phyloP scores from a whole-genome alignment of 768 basidiomycete species.

The Mycena albidolilacea region DNA sequence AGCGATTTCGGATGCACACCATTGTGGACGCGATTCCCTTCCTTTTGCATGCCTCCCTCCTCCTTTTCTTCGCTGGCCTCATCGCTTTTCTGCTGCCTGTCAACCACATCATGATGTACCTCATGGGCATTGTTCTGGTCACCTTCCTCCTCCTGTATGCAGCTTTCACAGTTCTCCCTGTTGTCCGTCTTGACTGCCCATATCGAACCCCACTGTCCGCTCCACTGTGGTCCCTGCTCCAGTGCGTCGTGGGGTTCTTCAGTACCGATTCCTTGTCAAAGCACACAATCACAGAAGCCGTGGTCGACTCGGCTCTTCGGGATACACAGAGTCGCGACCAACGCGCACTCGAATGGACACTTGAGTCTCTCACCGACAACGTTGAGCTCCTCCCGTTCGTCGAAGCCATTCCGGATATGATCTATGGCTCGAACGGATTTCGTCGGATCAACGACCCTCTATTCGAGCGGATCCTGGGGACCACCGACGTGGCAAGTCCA shows the following conservation, averaged over 20 bases:
- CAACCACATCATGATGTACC: background rate
- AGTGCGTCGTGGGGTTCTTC: no score
- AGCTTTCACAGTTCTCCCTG: background rate
- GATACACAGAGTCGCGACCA: background rate
- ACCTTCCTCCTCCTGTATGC: background rate
- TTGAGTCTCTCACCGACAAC: background rate
- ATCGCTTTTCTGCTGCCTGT: background rate
- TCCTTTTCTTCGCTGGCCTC: slow-evolving; percentile 6
- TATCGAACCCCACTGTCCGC: no score
- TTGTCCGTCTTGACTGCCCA: background rate
- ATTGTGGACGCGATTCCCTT: slow-evolving; percentile 6
- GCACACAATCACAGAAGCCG: background rate
- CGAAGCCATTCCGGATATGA: background rate
- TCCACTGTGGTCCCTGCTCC: no score
- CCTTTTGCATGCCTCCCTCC: background rate
- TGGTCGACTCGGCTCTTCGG: background rate
- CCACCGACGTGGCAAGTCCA: background rate
- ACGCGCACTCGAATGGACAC: background rate
- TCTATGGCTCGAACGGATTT: background rate
- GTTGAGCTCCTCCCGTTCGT: slow-evolving; percentile 8
- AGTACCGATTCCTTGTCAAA: no score
- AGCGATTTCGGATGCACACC: slow-evolving; percentile 4
- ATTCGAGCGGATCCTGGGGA: background rate
- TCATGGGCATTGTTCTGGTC: background rate
- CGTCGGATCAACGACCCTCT: slow-evolving; percentile 8